A percentile compares a stretch with the other conserved stretches of the same genome.
phyloP scores from a whole-genome alignment of 2,329 filamentous ascomycete species.

The Ophiognomonia clavigignenti-juglandacearum region DNA sequence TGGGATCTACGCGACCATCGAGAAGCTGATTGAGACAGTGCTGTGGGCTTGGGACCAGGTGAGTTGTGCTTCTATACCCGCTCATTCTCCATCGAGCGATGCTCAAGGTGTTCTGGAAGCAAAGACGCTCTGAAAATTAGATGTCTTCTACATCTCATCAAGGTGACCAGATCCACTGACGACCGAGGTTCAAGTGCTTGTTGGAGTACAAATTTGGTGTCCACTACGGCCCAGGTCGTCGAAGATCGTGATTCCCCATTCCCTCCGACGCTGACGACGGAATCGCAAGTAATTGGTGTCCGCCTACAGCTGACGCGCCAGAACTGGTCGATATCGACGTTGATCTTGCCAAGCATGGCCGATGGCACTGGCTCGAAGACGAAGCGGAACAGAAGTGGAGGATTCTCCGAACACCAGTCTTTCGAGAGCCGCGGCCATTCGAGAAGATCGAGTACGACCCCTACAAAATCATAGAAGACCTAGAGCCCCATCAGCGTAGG shows the following conservation, averaged over 20 bases:
- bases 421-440: background rate
- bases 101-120: too few relatives aligned
- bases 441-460: background rate
- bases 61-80: too few relatives aligned
- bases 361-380: constrained; percentile 11
- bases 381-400: constrained; percentile 14
- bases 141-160: too few relatives aligned
- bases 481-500: too few relatives aligned
- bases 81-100: too few relatives aligned
- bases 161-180: too few relatives aligned
- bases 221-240: background rate
- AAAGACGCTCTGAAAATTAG: too few relatives aligned
- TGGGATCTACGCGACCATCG: constrained; percentile 15
- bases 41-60: constrained; percentile 4
- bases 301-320: background rate
- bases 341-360: constrained; percentile 8
- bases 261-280: constrained; percentile 1
- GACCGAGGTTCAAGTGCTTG: too few relatives aligned
- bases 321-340: background rate
- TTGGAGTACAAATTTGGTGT: background rate
- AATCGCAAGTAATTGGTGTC: background rate
- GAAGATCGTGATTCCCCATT: background rate
- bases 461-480: background rate
- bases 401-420: background rate
- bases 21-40: constrained; percentile 10